Conservation (phyloP, 1,139 yeast species). For the Nakaseomyces uthaithaninus region DNA sequence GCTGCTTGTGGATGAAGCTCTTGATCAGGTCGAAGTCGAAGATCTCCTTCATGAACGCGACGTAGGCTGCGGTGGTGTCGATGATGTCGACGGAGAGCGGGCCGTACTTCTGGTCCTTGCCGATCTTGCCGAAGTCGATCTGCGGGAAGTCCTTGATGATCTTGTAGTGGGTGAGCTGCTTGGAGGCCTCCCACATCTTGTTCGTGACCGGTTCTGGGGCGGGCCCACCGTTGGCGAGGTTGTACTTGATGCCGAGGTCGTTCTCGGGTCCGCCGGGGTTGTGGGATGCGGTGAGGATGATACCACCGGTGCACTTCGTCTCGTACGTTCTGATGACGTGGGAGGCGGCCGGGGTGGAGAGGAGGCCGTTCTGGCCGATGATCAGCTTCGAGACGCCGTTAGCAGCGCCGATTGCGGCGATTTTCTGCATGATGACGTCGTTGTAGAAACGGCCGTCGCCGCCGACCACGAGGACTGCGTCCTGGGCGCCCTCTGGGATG, state of each 20-base stretch:
- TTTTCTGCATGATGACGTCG: constrained; percentile 69
- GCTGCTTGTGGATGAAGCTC: constrained; percentile 48
- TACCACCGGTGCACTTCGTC: constrained; percentile 79
- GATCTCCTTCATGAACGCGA: constrained; percentile 68
- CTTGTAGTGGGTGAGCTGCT: constrained; percentile 51
- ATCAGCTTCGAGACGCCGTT: constrained; percentile 82
- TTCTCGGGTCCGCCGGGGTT: constrained; percentile 97
- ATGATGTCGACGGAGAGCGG: constrained; percentile 67
- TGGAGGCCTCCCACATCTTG: constrained; percentile 68
- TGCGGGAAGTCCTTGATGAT: constrained; percentile 45
- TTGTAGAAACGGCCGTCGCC: constrained; percentile 97
- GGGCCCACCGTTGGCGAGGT: constrained; percentile 93
- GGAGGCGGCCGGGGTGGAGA: constrained; percentile 95
- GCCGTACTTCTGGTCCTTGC: constrained; percentile 39
- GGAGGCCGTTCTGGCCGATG: constrained; percentile 78
- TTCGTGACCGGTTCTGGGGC: constrained; percentile 97
- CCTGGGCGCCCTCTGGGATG: constrained; percentile 80
- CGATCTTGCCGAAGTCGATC: constrained; percentile 55
- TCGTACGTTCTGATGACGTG: constrained; percentile 67
- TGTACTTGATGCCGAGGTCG: constrained; percentile 94
- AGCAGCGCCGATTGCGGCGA: constrained; percentile 79
- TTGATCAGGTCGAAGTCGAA: constrained; percentile 83
- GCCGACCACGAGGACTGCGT: constrained; percentile 78
- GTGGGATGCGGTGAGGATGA: constrained; percentile 92
- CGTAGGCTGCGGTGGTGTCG: constrained; percentile 74